These are phyloP conservation scores for Phytophthora crassamura DNA, from an alignment of 352 stramenopile species.

Conservation along the genomic window DNA sequence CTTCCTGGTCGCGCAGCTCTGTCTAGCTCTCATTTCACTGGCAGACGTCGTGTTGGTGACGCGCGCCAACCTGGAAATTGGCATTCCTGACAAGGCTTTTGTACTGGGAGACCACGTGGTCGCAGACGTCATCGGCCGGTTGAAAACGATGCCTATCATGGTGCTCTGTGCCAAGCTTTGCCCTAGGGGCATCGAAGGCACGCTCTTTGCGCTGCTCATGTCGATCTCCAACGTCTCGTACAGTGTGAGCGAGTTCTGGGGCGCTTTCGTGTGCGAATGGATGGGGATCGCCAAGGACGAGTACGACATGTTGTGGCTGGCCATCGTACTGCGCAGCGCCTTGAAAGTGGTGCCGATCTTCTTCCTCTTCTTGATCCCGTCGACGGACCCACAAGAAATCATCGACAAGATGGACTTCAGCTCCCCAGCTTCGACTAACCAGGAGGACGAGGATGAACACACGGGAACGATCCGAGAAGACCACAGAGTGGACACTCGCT, in stretches of 20 bases:
- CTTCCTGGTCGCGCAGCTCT: constrained; percentile 89
- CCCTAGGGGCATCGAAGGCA: constrained; percentile 95
- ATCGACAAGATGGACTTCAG: constrained; percentile 76
- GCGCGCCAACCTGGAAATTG: constrained; percentile 91
- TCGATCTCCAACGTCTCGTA: constrained; percentile 96
- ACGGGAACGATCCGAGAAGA: constrained; percentile 50
- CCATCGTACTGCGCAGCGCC: constrained; percentile 92
- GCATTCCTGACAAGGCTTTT: constrained; percentile 96
- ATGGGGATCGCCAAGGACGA: constrained; percentile 91
- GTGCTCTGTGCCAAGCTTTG: constrained; percentile 96
- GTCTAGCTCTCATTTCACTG: constrained; percentile 71
- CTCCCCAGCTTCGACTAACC: constrained; percentile 1
- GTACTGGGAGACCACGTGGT: constrained; percentile 96
- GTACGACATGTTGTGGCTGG: constrained; percentile 92
- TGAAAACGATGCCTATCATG: constrained; percentile 94
- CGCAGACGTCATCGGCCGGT: constrained; percentile 77
- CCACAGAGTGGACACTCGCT: constrained; percentile 46
- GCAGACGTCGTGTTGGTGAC: constrained; percentile 91
- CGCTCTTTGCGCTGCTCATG: constrained; percentile 98
- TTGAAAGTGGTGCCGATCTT: constrained; percentile 92
- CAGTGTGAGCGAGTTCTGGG: constrained; percentile 94
- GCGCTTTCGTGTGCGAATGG: constrained; percentile 87
- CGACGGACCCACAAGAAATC: constrained; percentile 74
- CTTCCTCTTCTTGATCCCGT: constrained; percentile 88
- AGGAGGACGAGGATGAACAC: constrained; percentile 31